phyloP scores from a whole-genome alignment of 108 stramenopile species.

The Mediolabrus comicus region DNA sequence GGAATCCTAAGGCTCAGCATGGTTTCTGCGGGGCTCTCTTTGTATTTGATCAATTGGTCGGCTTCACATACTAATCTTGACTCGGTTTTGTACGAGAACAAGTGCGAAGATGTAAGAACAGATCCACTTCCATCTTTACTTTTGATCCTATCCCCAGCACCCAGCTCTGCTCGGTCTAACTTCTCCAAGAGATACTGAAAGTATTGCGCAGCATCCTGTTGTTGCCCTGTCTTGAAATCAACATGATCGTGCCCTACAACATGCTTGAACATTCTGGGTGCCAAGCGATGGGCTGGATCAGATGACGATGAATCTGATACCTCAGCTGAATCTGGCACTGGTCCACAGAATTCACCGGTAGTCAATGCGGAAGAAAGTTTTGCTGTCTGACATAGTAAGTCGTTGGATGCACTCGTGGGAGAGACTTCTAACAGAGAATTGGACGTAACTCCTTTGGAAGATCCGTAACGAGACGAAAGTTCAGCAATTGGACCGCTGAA shows the following conservation, averaged over 20 bases:
- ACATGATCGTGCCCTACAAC: conserved; percentile 89
- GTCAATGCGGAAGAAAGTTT: conserved; percentile 80
- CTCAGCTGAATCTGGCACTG: conserved; percentile 25
- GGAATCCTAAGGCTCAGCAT: conserved; percentile 85
- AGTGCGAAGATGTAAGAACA: conserved; percentile 45
- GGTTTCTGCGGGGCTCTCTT: conserved; percentile 60
- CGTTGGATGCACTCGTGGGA: conserved; percentile 56
- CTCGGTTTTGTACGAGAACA: conserved; percentile 85
- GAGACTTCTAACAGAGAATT: conserved; percentile 46
- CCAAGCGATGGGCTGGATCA: conserved; percentile 79
- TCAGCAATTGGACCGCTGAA: conserved; percentile 73
- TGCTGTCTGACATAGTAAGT: conserved; percentile 73
- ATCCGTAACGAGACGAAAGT: conserved; percentile 73
- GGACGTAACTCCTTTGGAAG: conserved; percentile 27
- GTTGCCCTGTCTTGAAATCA: conserved; percentile 95
- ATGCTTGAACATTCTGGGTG: conserved; percentile 97
- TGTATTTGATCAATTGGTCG: conserved; percentile 79
- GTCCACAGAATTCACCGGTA: conserved; percentile 67
- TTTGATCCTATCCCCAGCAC: conserved; percentile 19
- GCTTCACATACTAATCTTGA: conserved; percentile 72
- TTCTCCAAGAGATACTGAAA: conserved; percentile 90
- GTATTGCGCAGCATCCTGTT: conserved; percentile 99
- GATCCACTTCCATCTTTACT: conserved; percentile 34
- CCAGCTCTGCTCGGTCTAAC: conserved; percentile 77
- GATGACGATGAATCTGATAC: conserved; percentile 42